These are phyloP conservation scores for Emericellopsis terricola DNA, from an alignment of 495 filamentous ascomycete genomes.

Conservation along the genomic window DNA sequence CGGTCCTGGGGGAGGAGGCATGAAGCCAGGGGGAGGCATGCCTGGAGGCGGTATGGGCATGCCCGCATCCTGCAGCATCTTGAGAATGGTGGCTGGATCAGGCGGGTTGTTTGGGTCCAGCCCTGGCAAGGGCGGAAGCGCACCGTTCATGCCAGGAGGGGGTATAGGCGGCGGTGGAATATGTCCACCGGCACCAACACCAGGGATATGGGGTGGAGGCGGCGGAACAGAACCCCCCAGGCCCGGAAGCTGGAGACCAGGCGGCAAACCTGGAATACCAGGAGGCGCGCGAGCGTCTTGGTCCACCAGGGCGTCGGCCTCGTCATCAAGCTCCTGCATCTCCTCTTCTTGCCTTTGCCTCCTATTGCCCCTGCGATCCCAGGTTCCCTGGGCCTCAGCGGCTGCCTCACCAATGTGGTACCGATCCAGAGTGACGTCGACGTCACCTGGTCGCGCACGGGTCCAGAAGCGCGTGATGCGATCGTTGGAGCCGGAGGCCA, in stretches of 20 bases:
- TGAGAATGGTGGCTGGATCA: slow-evolving; percentile 49
- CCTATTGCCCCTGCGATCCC: slow-evolving; percentile 62
- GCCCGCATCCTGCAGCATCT: slow-evolving; percentile 40
- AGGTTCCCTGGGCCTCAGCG: slow-evolving; percentile 83
- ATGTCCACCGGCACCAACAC: slow-evolving; percentile 33
- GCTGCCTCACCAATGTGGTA: slow-evolving; percentile 91
- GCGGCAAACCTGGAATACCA: slow-evolving; percentile 25
- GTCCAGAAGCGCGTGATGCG: slow-evolving; percentile 94
- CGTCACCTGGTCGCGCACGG: slow-evolving; percentile 70
- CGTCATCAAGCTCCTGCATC: slow-evolving; percentile 82
- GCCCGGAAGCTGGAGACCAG: slow-evolving; percentile 26
- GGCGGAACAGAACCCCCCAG: slow-evolving; percentile 10
- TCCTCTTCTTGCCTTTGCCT: slow-evolving; percentile 78
- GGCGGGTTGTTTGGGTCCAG: slow-evolving; percentile 40
- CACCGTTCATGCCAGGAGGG: slow-evolving; percentile 25
- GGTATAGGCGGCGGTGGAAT: slow-evolving; percentile 16
- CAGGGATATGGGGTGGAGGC: slow-evolving; percentile 18
- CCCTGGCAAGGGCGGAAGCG: slow-evolving; percentile 25
- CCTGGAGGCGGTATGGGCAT: slow-evolving; percentile 26
- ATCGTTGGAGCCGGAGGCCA: slow-evolving; percentile 98
- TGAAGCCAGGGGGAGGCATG: slow-evolving; percentile 23
- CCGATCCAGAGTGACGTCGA: slow-evolving; percentile 63
- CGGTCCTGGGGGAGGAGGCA: slow-evolving; percentile 28
- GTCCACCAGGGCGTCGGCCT: slow-evolving; percentile 83
- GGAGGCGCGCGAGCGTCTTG: slow-evolving; percentile 56